These are phyloP conservation scores for Alternaria consortialis DNA, from an alignment of 2,329 filamentous ascomycete genomes.

Conservation along the genomic window DNA sequence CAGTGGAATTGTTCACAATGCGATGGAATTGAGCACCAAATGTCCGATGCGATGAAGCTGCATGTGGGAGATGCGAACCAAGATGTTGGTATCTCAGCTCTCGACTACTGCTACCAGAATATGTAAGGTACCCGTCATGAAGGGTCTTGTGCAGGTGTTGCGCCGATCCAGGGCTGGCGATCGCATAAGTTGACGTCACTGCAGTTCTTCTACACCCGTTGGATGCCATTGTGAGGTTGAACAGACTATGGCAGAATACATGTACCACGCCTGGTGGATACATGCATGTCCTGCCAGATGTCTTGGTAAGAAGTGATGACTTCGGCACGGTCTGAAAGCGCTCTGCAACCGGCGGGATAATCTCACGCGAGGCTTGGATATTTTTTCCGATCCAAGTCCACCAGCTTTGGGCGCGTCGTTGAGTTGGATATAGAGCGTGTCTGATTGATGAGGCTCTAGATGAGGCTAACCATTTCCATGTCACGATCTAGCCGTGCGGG, in stretches of 20 bases:
- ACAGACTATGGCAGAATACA: background rate
- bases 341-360: background rate
- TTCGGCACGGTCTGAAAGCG: background rate
- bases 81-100: background rate
- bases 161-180: background rate
- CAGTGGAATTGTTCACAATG: background rate
- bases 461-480: constrained; percentile 15
- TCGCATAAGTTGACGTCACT: constrained; percentile 9
- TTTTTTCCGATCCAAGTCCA: background rate
- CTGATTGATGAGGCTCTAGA: constrained; percentile 13
- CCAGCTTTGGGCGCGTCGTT: background rate
- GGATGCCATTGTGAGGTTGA: background rate
- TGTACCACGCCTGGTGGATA: background rate
- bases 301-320: background rate
- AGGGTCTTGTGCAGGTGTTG: constrained; percentile 2
- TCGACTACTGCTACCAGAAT: constrained; percentile 2
- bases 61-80: background rate
- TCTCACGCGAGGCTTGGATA: background rate
- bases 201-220: background rate
- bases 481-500: constrained; percentile 16
- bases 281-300: background rate
- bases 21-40: background rate
- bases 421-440: constrained; percentile 2
- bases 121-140: constrained; percentile 7
- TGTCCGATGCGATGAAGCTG: background rate